A percentile compares a stretch with the other conserved stretches of the same genome.
These are phyloP conservation scores for Lachancea sp. DNA, from an alignment of 805 yeast species.

Conservation along the genomic window DNA sequence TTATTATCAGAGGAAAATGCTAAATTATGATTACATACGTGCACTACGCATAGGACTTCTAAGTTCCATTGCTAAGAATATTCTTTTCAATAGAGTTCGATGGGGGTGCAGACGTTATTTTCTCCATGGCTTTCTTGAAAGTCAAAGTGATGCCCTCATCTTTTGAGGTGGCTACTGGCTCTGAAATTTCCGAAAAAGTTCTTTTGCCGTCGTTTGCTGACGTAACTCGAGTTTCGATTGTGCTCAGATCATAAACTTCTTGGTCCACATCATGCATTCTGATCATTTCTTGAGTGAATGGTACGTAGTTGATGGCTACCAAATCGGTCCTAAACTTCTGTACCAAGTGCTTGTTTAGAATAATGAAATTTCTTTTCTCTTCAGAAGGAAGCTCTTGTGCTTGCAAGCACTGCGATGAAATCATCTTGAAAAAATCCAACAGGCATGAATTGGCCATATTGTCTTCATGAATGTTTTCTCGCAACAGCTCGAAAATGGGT, in stretches of 20 bases:
- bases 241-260: not conserved
- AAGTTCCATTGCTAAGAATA: slow-evolving; percentile 2
- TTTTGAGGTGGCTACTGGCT: slow-evolving; percentile 9
- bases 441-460: slow-evolving; percentile 71
- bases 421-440: slow-evolving; percentile 55
- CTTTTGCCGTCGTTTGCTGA: slow-evolving; percentile 6
- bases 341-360: slow-evolving; percentile 29
- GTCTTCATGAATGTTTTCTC: slow-evolving; percentile 43
- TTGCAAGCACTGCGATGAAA: slow-evolving; percentile 25
- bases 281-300: slow-evolving; percentile 30
- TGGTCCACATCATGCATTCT: slow-evolving; percentile 17
- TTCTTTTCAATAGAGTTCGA: slow-evolving; percentile 16
- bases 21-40: slow-evolving; percentile 29
- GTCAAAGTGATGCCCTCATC: slow-evolving; percentile 15
- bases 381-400: slow-evolving; percentile 9
- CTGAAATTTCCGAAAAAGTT: slow-evolving; percentile 6
- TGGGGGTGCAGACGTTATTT: slow-evolving; percentile 16
- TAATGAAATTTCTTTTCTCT: slow-evolving; percentile 23
- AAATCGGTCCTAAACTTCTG: slow-evolving; percentile 28
- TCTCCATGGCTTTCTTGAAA: slow-evolving; percentile 17
- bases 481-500: slow-evolving; percentile 44
- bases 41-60: not conserved
- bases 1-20: slow-evolving; percentile 33
- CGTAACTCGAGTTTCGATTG: slow-evolving; percentile 7
- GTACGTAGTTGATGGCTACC: slow-evolving; percentile 26